These are phyloP conservation scores for Oryza glaberrima DNA, from an alignment of 176 grass and related monocot genomes.

Conservation along the genomic window DNA sequence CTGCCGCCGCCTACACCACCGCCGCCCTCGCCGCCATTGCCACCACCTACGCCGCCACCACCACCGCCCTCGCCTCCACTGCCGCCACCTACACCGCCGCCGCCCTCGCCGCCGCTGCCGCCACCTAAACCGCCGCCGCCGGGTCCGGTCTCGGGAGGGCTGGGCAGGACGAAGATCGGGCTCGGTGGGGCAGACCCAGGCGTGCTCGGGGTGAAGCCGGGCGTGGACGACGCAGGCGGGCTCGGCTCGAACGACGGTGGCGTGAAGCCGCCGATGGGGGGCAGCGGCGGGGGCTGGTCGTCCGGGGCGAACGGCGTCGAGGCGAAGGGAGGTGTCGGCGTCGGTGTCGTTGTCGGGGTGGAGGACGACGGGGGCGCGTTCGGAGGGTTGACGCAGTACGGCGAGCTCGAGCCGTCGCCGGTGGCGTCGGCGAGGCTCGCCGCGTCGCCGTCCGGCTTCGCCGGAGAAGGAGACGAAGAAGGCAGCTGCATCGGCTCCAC, in stretches of 20 bases:
- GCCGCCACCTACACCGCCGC: too few species aligned
- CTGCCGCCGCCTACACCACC: not conserved
- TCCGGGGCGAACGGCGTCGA: constrained; percentile 33
- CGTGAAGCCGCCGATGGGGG: constrained; percentile 24
- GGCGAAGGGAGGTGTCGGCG: constrained; percentile 16
- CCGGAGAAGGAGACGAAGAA: not conserved
- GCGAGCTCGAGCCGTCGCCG: constrained; percentile 23
- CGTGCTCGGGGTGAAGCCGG: not conserved
- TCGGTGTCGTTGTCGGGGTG: not conserved
- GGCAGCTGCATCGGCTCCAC: constrained; percentile 37
- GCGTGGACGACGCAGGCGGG: constrained; percentile 42
- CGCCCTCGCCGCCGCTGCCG: too few species aligned
- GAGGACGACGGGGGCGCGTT: constrained; percentile 25
- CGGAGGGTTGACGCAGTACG: constrained; percentile 61
- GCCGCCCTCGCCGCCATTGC: too few species aligned
- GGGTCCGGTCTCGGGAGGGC: constrained; percentile 20
- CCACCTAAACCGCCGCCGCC: not conserved
- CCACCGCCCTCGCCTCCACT: not conserved
- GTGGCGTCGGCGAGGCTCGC: constrained; percentile 31
- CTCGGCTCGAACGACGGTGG: constrained; percentile 60
- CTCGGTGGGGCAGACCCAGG: constrained; percentile 26
- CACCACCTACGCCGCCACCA: too few species aligned
- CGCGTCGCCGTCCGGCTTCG: not conserved
- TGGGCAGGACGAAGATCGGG: constrained; percentile 37
- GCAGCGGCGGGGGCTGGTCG: constrained; percentile 44